Evolutionary conservation across 1,284 basidiomycete genomes (phyloP), one percentile per base, ranked within the genome.

Genomic region (Exsudoporus floridanus): DNA sequence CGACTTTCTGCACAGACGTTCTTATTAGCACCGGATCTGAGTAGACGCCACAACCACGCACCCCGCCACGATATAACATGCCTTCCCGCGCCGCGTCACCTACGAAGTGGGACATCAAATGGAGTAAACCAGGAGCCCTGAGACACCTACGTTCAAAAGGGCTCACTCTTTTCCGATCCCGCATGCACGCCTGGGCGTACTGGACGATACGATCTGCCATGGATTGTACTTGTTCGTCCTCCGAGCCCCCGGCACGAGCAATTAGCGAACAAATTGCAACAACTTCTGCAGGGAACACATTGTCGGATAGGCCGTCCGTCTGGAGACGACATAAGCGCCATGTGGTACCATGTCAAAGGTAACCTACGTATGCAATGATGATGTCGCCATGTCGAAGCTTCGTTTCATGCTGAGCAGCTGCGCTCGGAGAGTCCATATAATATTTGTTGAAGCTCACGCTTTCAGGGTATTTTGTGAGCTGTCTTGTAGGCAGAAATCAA

Each of bases 231-330:
- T 84, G 80, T 34, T 74, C 66, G 33, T 79, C 78, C 58, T 89
- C 87, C 4, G 79, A 58, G 8, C 74, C 80, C 8, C 75, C 77
- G 38, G 77, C 69, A 39, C 86, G 78, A 19, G 81, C 75, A 13
- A 85, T 79, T 2, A 90, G 73, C 0, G 81, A 77, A 61, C 85
- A 85, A 48, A 92, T 84, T 30, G 82, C 76, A 33, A 81, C 73
- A 55, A 91, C 77, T 63, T 93, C 89, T 12, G 80, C 70, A 7
- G 83, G 77, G 60, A 88, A 92, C 23, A 94, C 88, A 63, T 95
- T 95, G 67, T 95, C 93, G 33, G 88, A 84, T 42, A 94, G 74
- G 2, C 92, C 92, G 63, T 95, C 92, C 19, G 92, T 94, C 83
- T 91, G 73, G 57, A 47, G 66, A 58, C 30, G 68, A 37, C 27